Conservation (phyloP, 2,329 filamentous ascomycete genomes). For the Fusarium incarnatum region DNA sequence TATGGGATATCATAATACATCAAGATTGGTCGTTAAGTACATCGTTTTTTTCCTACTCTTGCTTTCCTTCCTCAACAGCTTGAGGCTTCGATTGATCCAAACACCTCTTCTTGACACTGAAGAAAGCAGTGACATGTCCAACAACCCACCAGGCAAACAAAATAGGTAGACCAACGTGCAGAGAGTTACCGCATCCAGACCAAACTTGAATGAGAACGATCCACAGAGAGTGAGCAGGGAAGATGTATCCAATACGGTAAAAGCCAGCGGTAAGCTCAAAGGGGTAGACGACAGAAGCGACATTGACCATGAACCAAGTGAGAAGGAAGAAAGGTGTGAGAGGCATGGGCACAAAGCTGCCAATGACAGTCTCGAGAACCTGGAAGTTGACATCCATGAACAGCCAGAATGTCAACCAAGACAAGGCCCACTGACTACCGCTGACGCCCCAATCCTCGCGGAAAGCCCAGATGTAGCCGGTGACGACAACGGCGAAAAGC, state of each 20-base stretch:
- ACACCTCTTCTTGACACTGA: constrained; percentile 44
- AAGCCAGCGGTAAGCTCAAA: constrained; percentile 55
- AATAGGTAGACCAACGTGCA: constrained; percentile 56
- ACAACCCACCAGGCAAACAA: constrained; percentile 56
- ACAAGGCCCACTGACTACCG: constrained; percentile 44
- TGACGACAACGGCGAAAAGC: constrained; percentile 52
- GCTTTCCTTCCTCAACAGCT: constrained; percentile 5
- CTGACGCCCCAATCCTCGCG: constrained; percentile 55
- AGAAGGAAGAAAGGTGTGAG: constrained; percentile 58
- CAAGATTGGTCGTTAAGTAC: background rate
- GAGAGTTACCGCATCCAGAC: constrained; percentile 55
- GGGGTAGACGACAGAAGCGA: constrained; percentile 53
- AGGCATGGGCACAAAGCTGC: constrained; percentile 47
- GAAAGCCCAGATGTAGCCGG: constrained; percentile 60
- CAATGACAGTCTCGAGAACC: constrained; percentile 52
- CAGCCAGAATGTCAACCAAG: constrained; percentile 53
- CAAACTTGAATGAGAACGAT: constrained; percentile 56
- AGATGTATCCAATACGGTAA: constrained; percentile 53
- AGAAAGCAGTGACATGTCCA: constrained; percentile 41
- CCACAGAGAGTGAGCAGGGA: constrained; percentile 53
- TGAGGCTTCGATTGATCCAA: constrained; percentile 23
- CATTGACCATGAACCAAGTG: constrained; percentile 56
- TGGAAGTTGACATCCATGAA: constrained; percentile 58
- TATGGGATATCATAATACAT: constrained; percentile 1
- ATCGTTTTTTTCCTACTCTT: constrained; percentile 1